Base-by-base conservation (phyloP, 306 rosid species). In the Argentina anserina region DNA sequence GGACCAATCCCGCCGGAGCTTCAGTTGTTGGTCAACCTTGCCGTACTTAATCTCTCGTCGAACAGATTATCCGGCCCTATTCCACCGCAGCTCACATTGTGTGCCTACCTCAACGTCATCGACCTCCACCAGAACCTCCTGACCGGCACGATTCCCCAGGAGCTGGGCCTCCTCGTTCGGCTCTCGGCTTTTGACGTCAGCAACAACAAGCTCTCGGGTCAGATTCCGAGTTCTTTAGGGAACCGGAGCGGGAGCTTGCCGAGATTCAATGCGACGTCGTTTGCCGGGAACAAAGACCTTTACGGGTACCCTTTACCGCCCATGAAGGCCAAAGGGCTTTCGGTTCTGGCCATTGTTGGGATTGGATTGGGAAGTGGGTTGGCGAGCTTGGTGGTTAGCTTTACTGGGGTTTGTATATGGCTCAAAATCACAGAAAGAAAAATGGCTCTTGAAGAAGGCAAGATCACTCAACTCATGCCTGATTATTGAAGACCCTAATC, bases 281-380 rank as follows among this genome's bases (percentile, higher is more conserved):
- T 94, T 36, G 41, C 53, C 0, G 96, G 96, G 37, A 94, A 94
- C 21, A 89, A 88, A 85, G 98, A 87, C 78, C 97, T 94, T 18
- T 94, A 94, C 64, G 98, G 97, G 14, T 94, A 86, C 76, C 97
- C 98, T 46, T 76, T 94, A 77, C 88, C 96, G 12, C 90, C 91
- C 2, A 4, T 82, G 9, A 85, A 69, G 78, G 84, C 33, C 62
- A 88, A 79, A 41, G 96, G 97, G 3, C 70, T 94, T 28, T 94
- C 98, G 0, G 72, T 92, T n/a, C 43, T 92, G 74, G 93, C 96
- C 75, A 91, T 94, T 81, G 99, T 91, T 52, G 96, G 95, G 75
- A 94, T 94, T 73, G 99, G 99, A 18, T 77, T 94, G 25, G 99
- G 99, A 45, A 94, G 99, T 79, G 99, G 99, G 2, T 70, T 94